Evolutionary conservation across 352 stramenopile genomes (phyloP).

Genomic region (Globisporangium takayamanum): DNA sequence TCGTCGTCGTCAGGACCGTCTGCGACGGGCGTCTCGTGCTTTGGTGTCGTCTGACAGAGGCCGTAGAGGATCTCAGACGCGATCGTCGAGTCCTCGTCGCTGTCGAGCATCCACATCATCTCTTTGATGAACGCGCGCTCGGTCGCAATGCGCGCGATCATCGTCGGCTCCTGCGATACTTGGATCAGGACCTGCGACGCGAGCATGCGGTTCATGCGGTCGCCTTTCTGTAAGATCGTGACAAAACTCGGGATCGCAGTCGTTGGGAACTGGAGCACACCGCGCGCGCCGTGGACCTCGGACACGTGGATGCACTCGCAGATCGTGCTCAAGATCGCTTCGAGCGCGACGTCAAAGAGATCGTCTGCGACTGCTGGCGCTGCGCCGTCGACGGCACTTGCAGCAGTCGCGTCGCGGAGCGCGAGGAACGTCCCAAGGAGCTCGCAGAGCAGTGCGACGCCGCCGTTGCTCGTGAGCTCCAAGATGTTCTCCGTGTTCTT

Average conservation of each 20-base stretch:
- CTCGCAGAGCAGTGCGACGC: slow-evolving; percentile 42
- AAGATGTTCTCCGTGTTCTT: slow-evolving; percentile 72
- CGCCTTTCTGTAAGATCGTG: slow-evolving; percentile 44
- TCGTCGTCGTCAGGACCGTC: slow-evolving; percentile 9
- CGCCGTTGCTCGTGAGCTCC: slow-evolving; percentile 50
- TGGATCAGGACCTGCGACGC: slow-evolving; percentile 66
- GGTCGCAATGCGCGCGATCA: slow-evolving; percentile 44
- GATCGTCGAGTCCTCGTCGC: slow-evolving; percentile 62
- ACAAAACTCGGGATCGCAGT: slow-evolving; percentile 58
- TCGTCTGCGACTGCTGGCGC: slow-evolving; percentile 26
- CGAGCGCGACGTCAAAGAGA: slow-evolving; percentile 55
- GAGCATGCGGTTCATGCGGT: slow-evolving; percentile 63
- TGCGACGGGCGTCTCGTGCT: slow-evolving; percentile 5
- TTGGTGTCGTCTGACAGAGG: slow-evolving; percentile 46
- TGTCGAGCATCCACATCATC: slow-evolving; percentile 66
- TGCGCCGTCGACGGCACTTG: not conserved
- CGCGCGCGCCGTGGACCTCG: slow-evolving; percentile 27
- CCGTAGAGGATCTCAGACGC: slow-evolving; percentile 69
- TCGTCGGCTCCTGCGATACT: slow-evolving; percentile 47
- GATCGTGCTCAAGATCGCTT: slow-evolving; percentile 69
- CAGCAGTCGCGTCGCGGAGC: slow-evolving; percentile 22
- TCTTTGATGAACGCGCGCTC: slow-evolving; percentile 63
- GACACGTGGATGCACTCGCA: slow-evolving; percentile 67
- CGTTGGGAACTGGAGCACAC: slow-evolving; percentile 46
- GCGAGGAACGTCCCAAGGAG: slow-evolving; percentile 55